Evolutionary conservation across 768 basidiomycete genomes (phyloP), one percentile per base, ranked within the genome.

Genomic region (Coprinopsis marcescibilis): DNA sequence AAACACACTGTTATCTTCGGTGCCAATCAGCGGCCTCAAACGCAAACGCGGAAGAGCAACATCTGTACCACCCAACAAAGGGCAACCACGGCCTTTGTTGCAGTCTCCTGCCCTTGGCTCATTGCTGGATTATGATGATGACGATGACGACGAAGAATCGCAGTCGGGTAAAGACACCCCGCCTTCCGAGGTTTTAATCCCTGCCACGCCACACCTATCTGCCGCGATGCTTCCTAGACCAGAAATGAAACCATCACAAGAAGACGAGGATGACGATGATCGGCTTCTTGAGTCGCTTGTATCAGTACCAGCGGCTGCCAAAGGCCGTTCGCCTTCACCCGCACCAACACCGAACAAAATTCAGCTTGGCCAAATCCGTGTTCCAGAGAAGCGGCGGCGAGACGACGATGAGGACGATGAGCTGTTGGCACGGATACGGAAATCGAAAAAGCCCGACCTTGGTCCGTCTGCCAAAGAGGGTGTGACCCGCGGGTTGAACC

Each of bases 121-220:
- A n/a, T 68, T 91, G 42, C 75, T 87, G 24, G 89, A 89, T 57
- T 90, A 91, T 59, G 79, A 70, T 17, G 88, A 86, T 21, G 86
- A 89, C 36, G 85, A 85, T 15, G 83, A 85, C 34, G 78, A 78
- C 20, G 60, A 64, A 6, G 53, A 55, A 19, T n/a, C 46, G 24
- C 25, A 43, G 8, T 35, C 49, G 26, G 13, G 32, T 23, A 20
- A 37, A 15, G 36, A 24, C 3, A 23, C 19, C 15, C 37, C 50
- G 21, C 43, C 38, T 13, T 25, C 44, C 1, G 40, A 46, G 26
- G 40, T 50, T n/a, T 25, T 48, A 3, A 51, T 51, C 13, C 44
- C 43, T 43, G 48, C 51, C 17, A 52, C 51, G 20, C 50, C 54
- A 3, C 47, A 42, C 4, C 35, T 37, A 8, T 40, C 45, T 32